phyloP scores from a whole-genome alignment of 352 stramenopile genomes.

The Phytopythium delawarense region DNA sequence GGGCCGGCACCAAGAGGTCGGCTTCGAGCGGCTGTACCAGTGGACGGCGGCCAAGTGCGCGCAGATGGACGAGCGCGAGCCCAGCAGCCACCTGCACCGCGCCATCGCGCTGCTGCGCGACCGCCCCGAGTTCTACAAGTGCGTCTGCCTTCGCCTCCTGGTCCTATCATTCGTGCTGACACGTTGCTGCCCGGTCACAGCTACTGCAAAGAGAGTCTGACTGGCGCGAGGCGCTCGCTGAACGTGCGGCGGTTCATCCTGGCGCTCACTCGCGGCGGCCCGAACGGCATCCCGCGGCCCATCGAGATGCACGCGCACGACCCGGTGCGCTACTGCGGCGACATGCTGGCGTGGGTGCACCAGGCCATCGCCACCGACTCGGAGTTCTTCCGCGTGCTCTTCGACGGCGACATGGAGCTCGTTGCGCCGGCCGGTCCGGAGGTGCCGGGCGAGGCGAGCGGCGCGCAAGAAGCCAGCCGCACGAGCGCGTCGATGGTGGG shows the following conservation, averaged over 20 bases:
- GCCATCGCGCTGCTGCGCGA: conserved; percentile 65
- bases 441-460: not conserved
- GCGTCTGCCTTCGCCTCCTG: conserved; percentile 5
- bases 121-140: conserved; percentile 77
- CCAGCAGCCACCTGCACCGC: conserved; percentile 57
- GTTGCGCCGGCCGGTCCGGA: not conserved
- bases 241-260: conserved; percentile 74
- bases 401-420: conserved; percentile 53
- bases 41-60: conserved; percentile 84
- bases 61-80: conserved; percentile 53
- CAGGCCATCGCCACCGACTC: conserved; percentile 75
- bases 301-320: conserved; percentile 89
- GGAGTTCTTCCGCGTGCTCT: conserved; percentile 79
- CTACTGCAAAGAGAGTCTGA: conserved; percentile 82
- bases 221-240: conserved; percentile 39
- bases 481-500: conserved; percentile 51
- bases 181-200: conserved; percentile 13
- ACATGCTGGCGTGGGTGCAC: conserved; percentile 89
- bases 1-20: conserved; percentile 77
- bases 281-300: conserved; percentile 68
- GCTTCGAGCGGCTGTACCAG: conserved; percentile 83
- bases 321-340: conserved; percentile 79
- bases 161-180: not conserved
- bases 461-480: not conserved
- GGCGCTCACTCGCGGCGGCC: conserved; percentile 65